Percentiles rank a stretch among this genome's conserved stretches.
phyloP scores from a whole-genome alignment of 2,329 filamentous ascomycete genomes.

The Achaetomium macrosporum region DNA sequence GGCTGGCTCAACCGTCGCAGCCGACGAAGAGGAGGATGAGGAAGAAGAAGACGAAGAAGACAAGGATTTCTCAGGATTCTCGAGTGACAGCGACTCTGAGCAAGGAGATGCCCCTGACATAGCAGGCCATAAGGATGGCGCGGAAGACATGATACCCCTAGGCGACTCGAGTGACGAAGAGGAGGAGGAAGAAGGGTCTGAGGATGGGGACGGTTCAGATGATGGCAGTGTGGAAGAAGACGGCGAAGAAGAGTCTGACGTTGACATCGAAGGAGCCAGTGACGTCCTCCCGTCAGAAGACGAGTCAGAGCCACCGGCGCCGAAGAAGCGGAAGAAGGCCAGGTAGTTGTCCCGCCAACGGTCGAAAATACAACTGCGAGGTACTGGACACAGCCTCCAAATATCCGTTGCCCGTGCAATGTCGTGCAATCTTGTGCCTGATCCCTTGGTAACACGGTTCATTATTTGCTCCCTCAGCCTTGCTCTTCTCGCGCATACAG shows the following conservation, averaged over 20 bases:
- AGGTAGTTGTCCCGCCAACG: constrained; percentile 7
- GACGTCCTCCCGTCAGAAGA: constrained; percentile 22
- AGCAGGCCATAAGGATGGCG: constrained; percentile 34
- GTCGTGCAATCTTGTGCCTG: not conserved
- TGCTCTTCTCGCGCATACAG: too few species aligned
- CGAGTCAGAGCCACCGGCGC: constrained; percentile 18
- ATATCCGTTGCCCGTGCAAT: not conserved
- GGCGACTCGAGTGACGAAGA: constrained; percentile 31
- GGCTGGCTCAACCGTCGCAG: constrained; percentile 23
- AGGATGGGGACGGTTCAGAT: constrained; percentile 38
- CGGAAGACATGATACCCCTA: constrained; percentile 44
- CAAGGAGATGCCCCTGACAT: constrained; percentile 14
- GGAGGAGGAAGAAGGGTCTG: constrained; percentile 35
- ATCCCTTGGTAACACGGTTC: not conserved
- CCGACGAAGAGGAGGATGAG: constrained; percentile 16
- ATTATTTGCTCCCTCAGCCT: not conserved
- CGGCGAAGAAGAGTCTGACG: constrained; percentile 20
- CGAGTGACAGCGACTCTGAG: constrained; percentile 35
- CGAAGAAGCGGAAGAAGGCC: constrained; percentile 22
- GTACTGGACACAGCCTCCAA: not conserved
- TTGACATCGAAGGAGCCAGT: constrained; percentile 22
- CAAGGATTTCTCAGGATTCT: constrained; percentile 45
- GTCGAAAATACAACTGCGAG: not conserved
- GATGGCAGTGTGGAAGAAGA: constrained; percentile 35
- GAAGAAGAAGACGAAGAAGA: constrained; percentile 31